These are phyloP conservation scores for Hyparrhenia diplandra DNA, from an alignment of 176 grass and related monocot genomes.

Conservation along the genomic window DNA sequence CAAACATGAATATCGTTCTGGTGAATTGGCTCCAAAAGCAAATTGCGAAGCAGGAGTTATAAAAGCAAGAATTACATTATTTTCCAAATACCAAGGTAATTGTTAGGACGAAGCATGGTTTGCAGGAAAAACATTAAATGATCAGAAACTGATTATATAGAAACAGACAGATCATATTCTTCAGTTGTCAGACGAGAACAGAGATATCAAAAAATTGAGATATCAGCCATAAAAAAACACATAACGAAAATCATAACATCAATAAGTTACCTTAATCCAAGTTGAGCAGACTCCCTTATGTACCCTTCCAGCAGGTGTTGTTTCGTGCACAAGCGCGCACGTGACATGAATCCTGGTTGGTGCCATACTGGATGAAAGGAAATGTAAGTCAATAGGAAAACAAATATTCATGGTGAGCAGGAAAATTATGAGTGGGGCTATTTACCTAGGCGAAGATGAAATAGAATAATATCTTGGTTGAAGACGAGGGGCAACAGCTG, in stretches of 20 bases:
- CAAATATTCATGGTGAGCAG: background rate
- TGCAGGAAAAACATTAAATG: background rate
- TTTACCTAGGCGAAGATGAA: constrained; percentile 85
- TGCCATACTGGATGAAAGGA: constrained; percentile 55
- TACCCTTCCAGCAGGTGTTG: constrained; percentile 68
- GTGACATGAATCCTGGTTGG: constrained; percentile 85
- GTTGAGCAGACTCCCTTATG: constrained; percentile 93
- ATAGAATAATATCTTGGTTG: constrained; percentile 97
- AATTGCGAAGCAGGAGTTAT: background rate
- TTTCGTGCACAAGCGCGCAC: constrained; percentile 68
- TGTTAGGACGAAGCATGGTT: background rate
- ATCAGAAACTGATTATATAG: background rate
- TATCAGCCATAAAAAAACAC: background rate
- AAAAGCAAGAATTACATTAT: background rate
- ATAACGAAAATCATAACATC: background rate
- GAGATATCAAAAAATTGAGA: constrained; percentile 12
- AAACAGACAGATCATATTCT: background rate
- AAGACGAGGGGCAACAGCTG: constrained; percentile 73
- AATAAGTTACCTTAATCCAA: constrained; percentile 81
- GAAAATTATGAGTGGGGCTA: background rate
- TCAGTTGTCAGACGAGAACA: constrained; percentile 1
- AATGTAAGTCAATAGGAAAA: background rate
- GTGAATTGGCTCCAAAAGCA: background rate
- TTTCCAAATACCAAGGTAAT: background rate
- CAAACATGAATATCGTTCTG: no score